Evolutionary conservation across 768 basidiomycete species (phyloP).

Genomic region (Pulveroboletus sp.): DNA sequence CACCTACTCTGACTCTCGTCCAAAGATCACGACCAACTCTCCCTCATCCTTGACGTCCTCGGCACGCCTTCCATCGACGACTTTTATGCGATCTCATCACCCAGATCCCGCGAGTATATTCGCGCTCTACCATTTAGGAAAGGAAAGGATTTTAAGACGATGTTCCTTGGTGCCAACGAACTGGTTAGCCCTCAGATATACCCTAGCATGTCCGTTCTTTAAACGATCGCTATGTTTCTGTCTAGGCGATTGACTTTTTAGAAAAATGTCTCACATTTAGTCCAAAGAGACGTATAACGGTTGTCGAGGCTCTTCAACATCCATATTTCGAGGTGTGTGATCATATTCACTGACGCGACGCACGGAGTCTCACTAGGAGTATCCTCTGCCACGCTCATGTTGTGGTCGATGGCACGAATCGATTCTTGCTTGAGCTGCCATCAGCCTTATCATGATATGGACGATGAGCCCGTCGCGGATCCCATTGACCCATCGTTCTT

Average conservation of each 20-base stretch:
- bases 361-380: background rate
- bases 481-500: slow-evolving; percentile 76
- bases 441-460: slow-evolving; percentile 83
- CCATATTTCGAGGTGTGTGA: slow-evolving; percentile 74
- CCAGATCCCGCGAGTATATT: slow-evolving; percentile 78
- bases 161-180: slow-evolving; percentile 75
- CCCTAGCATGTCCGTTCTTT: background rate
- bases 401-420: background rate
- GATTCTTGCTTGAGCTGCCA: background rate
- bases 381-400: background rate
- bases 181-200: slow-evolving; percentile 35
- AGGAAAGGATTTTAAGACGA: slow-evolving; percentile 60
- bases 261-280: slow-evolving; percentile 80
- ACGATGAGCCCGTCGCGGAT: slow-evolving; percentile 82
- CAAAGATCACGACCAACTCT: slow-evolving; percentile 88
- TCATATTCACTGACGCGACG: background rate
- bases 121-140: slow-evolving; percentile 84
- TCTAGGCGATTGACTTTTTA: slow-evolving; percentile 69
- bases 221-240: background rate
- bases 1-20: background rate
- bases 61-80: slow-evolving; percentile 90
- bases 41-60: slow-evolving; percentile 90
- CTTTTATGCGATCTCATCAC: slow-evolving; percentile 87
- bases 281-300: slow-evolving; percentile 84
- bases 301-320: slow-evolving; percentile 81